These are phyloP conservation scores for Metarhizium robertsii DNA, from an alignment of 2,329 filamentous ascomycete genomes.

Conservation along the genomic window DNA sequence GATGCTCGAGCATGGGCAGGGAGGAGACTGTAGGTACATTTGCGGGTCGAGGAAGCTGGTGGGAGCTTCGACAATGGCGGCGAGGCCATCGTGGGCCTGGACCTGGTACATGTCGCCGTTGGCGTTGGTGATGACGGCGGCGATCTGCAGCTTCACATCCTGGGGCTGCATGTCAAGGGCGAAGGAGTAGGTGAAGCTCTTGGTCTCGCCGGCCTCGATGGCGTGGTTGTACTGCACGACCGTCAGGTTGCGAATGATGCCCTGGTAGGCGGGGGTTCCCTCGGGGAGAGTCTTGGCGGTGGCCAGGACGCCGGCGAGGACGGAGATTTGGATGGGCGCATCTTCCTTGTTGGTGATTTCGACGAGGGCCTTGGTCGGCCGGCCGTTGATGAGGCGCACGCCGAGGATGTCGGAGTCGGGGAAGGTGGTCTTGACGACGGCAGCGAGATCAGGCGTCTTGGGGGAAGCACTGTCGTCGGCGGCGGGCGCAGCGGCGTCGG, in stretches of 20 bases:
- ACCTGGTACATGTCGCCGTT: slow-evolving; percentile 67
- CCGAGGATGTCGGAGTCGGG: slow-evolving; percentile 77
- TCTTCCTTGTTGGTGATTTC: slow-evolving; percentile 79
- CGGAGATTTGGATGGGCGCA: slow-evolving; percentile 61
- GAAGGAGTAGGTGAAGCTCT: slow-evolving; percentile 74
- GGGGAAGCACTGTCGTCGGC: neutral
- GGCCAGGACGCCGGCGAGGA: slow-evolving; percentile 68
- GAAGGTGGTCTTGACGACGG: slow-evolving; percentile 55
- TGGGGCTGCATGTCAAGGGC: slow-evolving; percentile 87
- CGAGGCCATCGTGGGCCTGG: slow-evolving; percentile 70
- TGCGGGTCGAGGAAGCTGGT: slow-evolving; percentile 91
- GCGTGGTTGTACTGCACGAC: slow-evolving; percentile 62
- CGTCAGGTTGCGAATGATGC: slow-evolving; percentile 77
- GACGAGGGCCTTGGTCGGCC: slow-evolving; percentile 72
- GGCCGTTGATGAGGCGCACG: slow-evolving; percentile 90
- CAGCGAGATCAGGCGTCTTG: slow-evolving; percentile 18
- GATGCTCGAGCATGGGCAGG: neutral
- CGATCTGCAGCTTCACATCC: slow-evolving; percentile 70
- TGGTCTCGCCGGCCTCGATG: slow-evolving; percentile 66
- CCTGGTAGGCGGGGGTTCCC: slow-evolving; percentile 33
- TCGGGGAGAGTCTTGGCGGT: slow-evolving; percentile 42
- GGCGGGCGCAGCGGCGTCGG: slow-evolving; percentile 6
- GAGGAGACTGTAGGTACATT: slow-evolving; percentile 49
- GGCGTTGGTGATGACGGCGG: slow-evolving; percentile 61
- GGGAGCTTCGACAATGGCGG: slow-evolving; percentile 81